Conservation (phyloP, 2,329 filamentous ascomycete genomes). For the Botryotinia convoluta region DNA sequence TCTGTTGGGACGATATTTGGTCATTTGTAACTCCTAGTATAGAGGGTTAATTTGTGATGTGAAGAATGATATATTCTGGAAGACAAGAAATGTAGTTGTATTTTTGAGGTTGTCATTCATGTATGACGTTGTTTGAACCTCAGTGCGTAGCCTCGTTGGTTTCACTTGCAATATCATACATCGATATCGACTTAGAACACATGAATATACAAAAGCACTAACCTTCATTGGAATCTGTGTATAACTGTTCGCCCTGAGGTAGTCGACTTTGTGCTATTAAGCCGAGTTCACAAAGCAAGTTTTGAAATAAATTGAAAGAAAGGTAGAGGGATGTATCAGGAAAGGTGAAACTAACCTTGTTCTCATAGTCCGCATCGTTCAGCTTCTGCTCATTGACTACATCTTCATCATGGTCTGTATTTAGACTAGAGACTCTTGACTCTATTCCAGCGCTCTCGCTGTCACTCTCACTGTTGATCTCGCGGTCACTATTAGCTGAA, state of each 20-base stretch:
- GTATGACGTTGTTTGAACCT: not conserved
- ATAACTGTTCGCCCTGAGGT: not conserved
- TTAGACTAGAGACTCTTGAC: not conserved
- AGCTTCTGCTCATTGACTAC: not conserved
- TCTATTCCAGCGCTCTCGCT: not conserved
- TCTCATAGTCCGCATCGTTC: not conserved
- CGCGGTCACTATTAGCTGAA: not conserved
- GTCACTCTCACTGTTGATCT: not conserved
- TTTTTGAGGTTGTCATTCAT: not conserved
- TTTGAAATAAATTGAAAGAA: not conserved
- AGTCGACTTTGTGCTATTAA: not conserved
- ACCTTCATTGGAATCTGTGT: not conserved
- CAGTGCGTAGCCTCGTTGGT: not conserved
- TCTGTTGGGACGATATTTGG: not conserved
- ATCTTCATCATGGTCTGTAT: not conserved
- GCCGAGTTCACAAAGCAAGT: not conserved
- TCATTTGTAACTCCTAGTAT: not conserved
- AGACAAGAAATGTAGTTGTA: not conserved
- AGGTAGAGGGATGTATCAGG: not conserved
- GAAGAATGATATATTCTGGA: not conserved
- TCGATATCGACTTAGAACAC: not conserved
- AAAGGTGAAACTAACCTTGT: constrained; percentile 1
- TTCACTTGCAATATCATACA: not conserved
- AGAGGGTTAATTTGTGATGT: not conserved
- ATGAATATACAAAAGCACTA: not conserved